These are phyloP conservation scores for Mortierella claussenii DNA, from an alignment of 192 early-diverging fungal genomes.

Conservation along the genomic window DNA sequence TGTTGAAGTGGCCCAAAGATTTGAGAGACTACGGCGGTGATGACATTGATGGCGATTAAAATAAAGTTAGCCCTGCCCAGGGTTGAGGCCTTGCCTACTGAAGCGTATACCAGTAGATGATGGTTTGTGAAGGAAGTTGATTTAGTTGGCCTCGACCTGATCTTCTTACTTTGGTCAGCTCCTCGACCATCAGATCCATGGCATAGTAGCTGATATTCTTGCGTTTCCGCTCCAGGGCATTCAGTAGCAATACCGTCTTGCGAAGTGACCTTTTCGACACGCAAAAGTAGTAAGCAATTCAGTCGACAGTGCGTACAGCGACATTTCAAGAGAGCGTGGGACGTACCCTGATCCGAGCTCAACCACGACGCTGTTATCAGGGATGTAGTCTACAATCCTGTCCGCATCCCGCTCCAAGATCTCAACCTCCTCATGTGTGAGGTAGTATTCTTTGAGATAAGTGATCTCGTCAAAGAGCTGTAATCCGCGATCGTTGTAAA, in stretches of 20 bases:
- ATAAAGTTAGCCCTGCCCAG: background rate
- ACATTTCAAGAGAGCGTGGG: too few relatives aligned
- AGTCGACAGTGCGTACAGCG: too few relatives aligned
- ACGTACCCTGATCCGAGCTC: constrained; percentile 91
- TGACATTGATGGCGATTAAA: background rate
- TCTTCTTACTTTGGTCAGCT: constrained; percentile 68
- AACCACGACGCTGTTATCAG: constrained; percentile 77
- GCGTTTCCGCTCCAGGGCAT: constrained; percentile 73
- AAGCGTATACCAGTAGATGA: too few relatives aligned
- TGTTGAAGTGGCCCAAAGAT: constrained; percentile 71
- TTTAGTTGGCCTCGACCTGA: too few relatives aligned
- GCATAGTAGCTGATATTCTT: constrained; percentile 86
- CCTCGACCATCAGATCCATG: constrained; percentile 86
- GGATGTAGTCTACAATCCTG: constrained; percentile 71
- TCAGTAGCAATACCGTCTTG: constrained; percentile 86
- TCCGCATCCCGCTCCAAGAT: constrained; percentile 72
- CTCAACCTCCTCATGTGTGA: constrained; percentile 88
- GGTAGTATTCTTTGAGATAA: constrained; percentile 86
- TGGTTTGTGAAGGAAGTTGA: too few relatives aligned
- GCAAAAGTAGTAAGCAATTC: too few relatives aligned
- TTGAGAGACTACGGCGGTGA: constrained; percentile 65
- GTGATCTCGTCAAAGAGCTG: constrained; percentile 94
- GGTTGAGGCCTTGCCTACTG: background rate
- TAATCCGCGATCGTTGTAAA: constrained; percentile 87
- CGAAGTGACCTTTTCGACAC: constrained; percentile 72